Percentiles rank a stretch among this genome's conserved stretches.
Evolutionary conservation across 352 stramenopile genomes (phyloP).

Genomic region (Hyaloperonospora brassicae): DNA sequence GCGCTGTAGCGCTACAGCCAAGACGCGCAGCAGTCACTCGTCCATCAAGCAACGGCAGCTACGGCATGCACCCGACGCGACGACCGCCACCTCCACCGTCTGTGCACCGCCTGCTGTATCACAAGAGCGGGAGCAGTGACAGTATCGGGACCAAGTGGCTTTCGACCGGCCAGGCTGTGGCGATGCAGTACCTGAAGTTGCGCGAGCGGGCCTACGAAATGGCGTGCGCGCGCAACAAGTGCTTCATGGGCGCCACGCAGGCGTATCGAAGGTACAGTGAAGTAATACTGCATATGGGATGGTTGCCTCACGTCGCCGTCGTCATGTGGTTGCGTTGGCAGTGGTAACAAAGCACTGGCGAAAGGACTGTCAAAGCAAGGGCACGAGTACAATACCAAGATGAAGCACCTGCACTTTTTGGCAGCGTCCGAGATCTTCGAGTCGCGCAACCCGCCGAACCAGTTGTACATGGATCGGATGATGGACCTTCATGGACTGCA

Average conservation of each 20-base stretch:
- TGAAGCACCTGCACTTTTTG: conserved; percentile 76
- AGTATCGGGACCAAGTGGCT: conserved; percentile 48
- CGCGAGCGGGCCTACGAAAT: conserved; percentile 75
- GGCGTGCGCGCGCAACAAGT: conserved; percentile 77
- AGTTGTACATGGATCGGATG: conserved; percentile 68
- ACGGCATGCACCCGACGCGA: conserved; percentile 16
- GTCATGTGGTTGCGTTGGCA: conserved; percentile 22
- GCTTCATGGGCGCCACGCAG: conserved; percentile 80
- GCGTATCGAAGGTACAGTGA: conserved; percentile 60
- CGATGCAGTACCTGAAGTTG: conserved; percentile 65
- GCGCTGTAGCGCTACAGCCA: conserved; percentile 58
- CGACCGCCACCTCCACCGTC: conserved; percentile 16
- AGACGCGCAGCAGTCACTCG: conserved; percentile 1
- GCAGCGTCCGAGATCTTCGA: conserved; percentile 76
- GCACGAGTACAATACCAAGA: conserved; percentile 75
- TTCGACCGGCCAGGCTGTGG: conserved; percentile 45
- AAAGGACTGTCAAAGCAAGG: conserved; percentile 67
- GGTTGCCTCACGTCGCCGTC: conserved; percentile 9
- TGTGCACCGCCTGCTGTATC: conserved; percentile 40
- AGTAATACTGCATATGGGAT: background rate
- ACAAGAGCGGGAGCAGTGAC: conserved; percentile 39
- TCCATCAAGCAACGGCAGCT: conserved; percentile 7
- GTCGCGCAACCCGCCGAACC: conserved; percentile 59
- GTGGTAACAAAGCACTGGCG: conserved; percentile 65
- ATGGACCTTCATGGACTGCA: conserved; percentile 82